Percentiles rank a stretch among this genome's conserved stretches.
phyloP scores from a whole-genome alignment of 2,329 filamentous ascomycete genomes.

The Epichloe gansuensis region DNA sequence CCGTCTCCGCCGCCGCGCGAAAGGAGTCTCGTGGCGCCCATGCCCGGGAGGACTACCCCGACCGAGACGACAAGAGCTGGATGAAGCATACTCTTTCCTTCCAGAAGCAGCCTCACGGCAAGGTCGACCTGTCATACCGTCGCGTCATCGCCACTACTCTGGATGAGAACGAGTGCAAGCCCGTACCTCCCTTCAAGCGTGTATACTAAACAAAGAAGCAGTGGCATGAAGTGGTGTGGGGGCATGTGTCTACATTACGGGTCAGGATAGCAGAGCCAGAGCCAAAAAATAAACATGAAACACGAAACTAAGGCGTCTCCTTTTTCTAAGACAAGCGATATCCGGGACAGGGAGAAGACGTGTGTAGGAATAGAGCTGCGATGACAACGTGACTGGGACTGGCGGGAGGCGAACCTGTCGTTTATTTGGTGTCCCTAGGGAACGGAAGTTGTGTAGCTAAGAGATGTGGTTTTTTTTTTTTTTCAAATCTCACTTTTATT shows the following conservation, averaged over 20 bases:
- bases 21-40: conserved; percentile 97
- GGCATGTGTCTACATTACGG: background rate
- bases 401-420: background rate
- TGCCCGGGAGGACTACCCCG: conserved; percentile 90
- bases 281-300: background rate
- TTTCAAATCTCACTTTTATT: too few relatives aligned
- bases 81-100: conserved; percentile 98
- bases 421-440: too few relatives aligned
- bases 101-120: conserved; percentile 84
- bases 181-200: conserved; percentile 92
- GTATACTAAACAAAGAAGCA: conserved; percentile 50
- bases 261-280: background rate
- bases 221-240: background rate
- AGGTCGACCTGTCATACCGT: conserved; percentile 78
- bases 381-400: background rate
- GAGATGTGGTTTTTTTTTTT: too few relatives aligned
- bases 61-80: conserved; percentile 91
- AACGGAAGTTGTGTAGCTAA: too few relatives aligned
- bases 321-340: conserved; percentile 9
- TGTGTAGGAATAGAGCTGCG: background rate
- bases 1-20: conserved; percentile 75
- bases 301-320: conserved; percentile 2
- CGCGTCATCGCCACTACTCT: conserved; percentile 70
- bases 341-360: conserved; percentile 1
- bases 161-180: conserved; percentile 91